Base-by-base conservation (phyloP, 768 basidiomycete species). In the Naganishia onofrii region DNA sequence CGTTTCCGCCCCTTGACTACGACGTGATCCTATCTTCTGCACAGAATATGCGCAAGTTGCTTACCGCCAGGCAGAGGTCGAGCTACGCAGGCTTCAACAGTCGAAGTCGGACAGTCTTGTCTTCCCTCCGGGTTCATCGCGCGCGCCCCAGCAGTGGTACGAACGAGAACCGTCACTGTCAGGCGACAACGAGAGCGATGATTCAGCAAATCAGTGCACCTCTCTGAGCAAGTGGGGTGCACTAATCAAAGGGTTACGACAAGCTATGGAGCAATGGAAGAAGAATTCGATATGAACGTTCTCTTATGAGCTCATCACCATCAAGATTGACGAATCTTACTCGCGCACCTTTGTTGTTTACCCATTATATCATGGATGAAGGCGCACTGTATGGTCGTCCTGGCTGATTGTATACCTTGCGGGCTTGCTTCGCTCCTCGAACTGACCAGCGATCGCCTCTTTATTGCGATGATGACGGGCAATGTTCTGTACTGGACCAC, bases 201-300 rank as follows among this genome's bases (percentile, higher is more conserved):
- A 51, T 51, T 4, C 48, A n/a, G 15, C 48, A 26, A 51, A 8
- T 13, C 48, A n/a, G 34, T 5, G 10, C 38, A 5, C 23, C 4
- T 63, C 60, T 6, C 31, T 26, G 5, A 63, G 23, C 32, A 28
- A 23, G 13, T 28, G 38, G 38, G 8, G 38, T 19, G 9, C 15
- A 6, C 19, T 44, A 42, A 46, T 44, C 23, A 63, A 44, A 44
- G 60, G 60, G 2, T 17, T 63, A 29, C 23, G 36, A 29, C 36
- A 46, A 26, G 60, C 60, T 2, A 63, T 63, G 60, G 60, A n/a
- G 60, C 60, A 42, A 42, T 63, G 60, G 60, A 63, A 63, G 60
- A 26, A 46, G 29, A 42, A 26, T 44, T 4, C 34, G 34, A 4
- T 36, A 12, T 36, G 12, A 36, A 12, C 34, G 34, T 36, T 36